Percentiles rank a stretch among this genome's conserved stretches.
Evolutionary conservation across 2,329 filamentous ascomycete genomes (phyloP).

Genomic region (Hypocreales sp.): DNA sequence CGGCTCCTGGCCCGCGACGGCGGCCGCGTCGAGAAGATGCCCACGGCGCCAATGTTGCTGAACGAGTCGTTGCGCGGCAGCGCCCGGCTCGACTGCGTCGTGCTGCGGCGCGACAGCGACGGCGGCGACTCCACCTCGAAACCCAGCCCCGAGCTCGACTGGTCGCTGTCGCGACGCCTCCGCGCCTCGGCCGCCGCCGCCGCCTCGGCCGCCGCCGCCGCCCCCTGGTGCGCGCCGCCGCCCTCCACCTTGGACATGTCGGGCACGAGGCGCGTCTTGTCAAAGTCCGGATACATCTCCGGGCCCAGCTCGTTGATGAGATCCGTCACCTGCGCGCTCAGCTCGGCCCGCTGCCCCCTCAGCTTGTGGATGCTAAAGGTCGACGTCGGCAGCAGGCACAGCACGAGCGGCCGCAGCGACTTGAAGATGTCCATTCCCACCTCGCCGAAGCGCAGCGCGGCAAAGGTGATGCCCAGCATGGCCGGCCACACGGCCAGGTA

Average conservation of each 20-base stretch:
- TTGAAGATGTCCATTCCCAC: constrained; percentile 99
- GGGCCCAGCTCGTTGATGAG: constrained; percentile 91
- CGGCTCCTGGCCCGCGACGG: constrained; percentile 63
- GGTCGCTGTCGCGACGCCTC: constrained; percentile 31
- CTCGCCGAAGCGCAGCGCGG: constrained; percentile 85
- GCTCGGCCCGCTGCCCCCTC: constrained; percentile 52
- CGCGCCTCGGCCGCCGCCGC: constrained; percentile 10
- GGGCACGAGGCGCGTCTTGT: constrained; percentile 53
- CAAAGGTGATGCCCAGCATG: constrained; percentile 82
- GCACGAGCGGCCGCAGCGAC: constrained; percentile 72
- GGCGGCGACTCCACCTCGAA: constrained; percentile 19
- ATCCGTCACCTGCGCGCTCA: constrained; percentile 73
- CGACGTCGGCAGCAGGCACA: constrained; percentile 72
- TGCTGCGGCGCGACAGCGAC: constrained; percentile 30
- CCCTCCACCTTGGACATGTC: constrained; percentile 29
- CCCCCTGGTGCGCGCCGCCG: constrained; percentile 8
- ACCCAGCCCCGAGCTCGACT: constrained; percentile 23
- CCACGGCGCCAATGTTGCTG: constrained; percentile 72
- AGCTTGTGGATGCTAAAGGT: constrained; percentile 73
- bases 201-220: no score
- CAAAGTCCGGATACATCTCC: constrained; percentile 95
- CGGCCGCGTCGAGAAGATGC: constrained; percentile 80
- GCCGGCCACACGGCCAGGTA: constrained; percentile 61
- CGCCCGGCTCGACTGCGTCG: constrained; percentile 34
- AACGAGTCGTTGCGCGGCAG: constrained; percentile 85